Percentiles rank a stretch among this genome's conserved stretches.
phyloP scores from a whole-genome alignment of 495 filamentous ascomycete species.

The Annulohypoxylon bovei region DNA sequence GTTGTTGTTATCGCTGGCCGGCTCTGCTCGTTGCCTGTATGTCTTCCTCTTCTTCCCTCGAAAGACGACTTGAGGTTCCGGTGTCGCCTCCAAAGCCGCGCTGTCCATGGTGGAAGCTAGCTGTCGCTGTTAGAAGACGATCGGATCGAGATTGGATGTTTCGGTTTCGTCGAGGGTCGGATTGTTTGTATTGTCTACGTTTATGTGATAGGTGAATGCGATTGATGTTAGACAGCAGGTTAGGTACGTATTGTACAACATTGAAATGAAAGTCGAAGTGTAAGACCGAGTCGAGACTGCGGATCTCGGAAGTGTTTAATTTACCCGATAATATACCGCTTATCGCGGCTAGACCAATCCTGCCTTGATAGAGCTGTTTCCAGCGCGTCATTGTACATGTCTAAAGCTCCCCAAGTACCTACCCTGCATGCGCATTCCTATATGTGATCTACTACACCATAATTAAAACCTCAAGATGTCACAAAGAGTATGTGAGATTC shows the following conservation, averaged over 20 bases:
- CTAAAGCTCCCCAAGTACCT: background rate
- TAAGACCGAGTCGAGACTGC: background rate
- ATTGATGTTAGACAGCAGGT: background rate
- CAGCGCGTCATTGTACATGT: slow-evolving; percentile 22
- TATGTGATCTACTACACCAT: slow-evolving; percentile 10
- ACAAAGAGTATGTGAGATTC: slow-evolving; percentile 39
- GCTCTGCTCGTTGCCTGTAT: slow-evolving; percentile 68
- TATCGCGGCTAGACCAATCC: slow-evolving; percentile 13
- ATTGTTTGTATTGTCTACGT: background rate
- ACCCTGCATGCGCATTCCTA: slow-evolving; percentile 15
- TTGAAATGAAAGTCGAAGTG: background rate
- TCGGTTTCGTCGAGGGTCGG: background rate
- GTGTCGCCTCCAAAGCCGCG: slow-evolving; percentile 24
- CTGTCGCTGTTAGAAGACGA: background rate
- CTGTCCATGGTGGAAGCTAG: slow-evolving; percentile 36
- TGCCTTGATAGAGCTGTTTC: slow-evolving; percentile 17
- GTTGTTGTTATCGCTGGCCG: slow-evolving; percentile 30
- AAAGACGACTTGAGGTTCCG: slow-evolving; percentile 60
- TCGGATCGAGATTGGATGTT: background rate
- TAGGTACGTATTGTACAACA: background rate
- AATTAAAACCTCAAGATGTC: slow-evolving; percentile 41
- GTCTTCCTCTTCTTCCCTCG: slow-evolving; percentile 80
- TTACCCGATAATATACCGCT: slow-evolving; percentile 32
- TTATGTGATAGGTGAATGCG: background rate
- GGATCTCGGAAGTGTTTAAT: background rate